Conservation (phyloP, 768 basidiomycete genomes). For the Lactifluus echinatus region DNA sequence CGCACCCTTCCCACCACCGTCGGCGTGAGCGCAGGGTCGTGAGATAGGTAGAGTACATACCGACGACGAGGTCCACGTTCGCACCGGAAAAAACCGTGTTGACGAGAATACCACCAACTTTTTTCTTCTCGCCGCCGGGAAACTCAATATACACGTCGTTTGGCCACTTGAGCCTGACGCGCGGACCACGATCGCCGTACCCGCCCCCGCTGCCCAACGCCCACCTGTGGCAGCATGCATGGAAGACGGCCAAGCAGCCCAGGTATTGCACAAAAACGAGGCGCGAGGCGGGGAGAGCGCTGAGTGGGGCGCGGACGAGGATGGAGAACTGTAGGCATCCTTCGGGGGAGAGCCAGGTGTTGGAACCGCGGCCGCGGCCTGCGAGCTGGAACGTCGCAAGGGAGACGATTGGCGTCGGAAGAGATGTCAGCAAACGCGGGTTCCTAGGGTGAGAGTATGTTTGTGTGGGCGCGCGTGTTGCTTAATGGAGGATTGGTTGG, state of each 20-base stretch:
- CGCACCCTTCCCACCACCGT: constrained; percentile 54
- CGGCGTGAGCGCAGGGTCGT: neutral
- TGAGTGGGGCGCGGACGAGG: constrained; percentile 50
- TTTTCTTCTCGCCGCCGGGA: constrained; percentile 44
- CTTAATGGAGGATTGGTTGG: neutral
- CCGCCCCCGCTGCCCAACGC: constrained; percentile 32
- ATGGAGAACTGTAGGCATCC: constrained; percentile 86
- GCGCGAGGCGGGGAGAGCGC: constrained; percentile 45
- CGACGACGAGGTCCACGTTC: constrained; percentile 69
- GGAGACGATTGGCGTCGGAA: constrained; percentile 73
- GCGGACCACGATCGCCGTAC: constrained; percentile 34
- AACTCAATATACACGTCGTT: constrained; percentile 84
- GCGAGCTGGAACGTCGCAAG: constrained; percentile 82
- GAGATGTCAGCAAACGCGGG: constrained; percentile 51
- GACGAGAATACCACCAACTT: constrained; percentile 88
- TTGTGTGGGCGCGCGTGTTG: neutral
- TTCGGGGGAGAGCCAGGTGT: constrained; percentile 86
- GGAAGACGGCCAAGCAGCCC: constrained; percentile 80
- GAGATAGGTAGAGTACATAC: constrained; percentile 35
- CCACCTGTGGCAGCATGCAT: constrained; percentile 59
- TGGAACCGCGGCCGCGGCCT: constrained; percentile 82
- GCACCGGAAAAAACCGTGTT: constrained; percentile 76
- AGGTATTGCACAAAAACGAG: constrained; percentile 94
- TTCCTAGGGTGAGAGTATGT: constrained; percentile 70
- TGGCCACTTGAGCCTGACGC: constrained; percentile 88